Base-by-base conservation (phyloP, 202 grass and related monocot genomes). In the Thinopyrum obtusiflorum region DNA sequence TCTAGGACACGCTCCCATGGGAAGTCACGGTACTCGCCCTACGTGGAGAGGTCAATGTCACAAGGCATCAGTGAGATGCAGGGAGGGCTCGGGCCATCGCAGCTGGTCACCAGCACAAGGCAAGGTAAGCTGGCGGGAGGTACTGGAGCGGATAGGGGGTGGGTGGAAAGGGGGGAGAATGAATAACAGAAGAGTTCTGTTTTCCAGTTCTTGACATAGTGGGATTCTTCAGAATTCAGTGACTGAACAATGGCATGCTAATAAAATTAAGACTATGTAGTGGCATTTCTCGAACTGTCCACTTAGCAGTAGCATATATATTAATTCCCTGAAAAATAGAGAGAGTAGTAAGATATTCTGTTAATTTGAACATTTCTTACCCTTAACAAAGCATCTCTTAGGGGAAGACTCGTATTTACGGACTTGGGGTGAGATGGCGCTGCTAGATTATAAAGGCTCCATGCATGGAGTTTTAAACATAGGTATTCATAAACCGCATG, bases 281-380 rank as follows among this genome's bases (percentile, higher is more conserved):
- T 55, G 26, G 44, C 73, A 53, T 76, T 76, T 76, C 25, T 55
- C 26, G 29, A 31, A 76, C 20, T n/a, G 26, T n/a, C 42, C 46
- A 55, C 2, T 53, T 31, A 31, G 14, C 26, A 76, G 72, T 76
- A 76, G 46, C 73, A 76, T 53, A 55, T 76, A 31, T 20, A 27
- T 28, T 47, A 53, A 75, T 76, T 76, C 17, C 46, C 28, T 76
- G 42, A 68, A 68, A 68, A 68, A 68, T 81, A 68, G 66, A 67
- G 6, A 14, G 78, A 65, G 77, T 59, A 35, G 46, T 76, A 28
- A 81, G 42, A 24, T 81, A 49, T 46, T 28, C 9, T 40, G 32
- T 76, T 9, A 21, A 77, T 61, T 53, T 20, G 18, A 20, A 55
- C 31, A 64, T 9, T 57, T 55, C 64, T 57, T 71, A 33, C 9